Percentiles rank a stretch among this genome's conserved stretches.
phyloP scores from a whole-genome alignment of 208 protist genomes.

The Wallacemonas sp. region DNA sequence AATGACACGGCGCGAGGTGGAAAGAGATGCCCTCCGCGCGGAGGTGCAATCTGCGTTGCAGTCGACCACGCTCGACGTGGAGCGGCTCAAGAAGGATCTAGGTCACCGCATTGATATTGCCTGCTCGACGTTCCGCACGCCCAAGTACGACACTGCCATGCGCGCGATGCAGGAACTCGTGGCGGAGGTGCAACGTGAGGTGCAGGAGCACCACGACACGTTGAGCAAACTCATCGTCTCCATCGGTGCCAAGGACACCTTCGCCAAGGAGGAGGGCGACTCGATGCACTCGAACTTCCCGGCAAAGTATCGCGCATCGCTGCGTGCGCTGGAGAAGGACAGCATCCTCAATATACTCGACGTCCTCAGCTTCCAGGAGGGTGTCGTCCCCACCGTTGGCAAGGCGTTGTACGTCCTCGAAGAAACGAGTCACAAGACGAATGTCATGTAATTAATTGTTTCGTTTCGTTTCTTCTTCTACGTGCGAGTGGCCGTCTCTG shows the following conservation, averaged over 20 bases:
- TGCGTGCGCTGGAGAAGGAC: slow-evolving; percentile 72
- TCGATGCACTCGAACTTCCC: slow-evolving; percentile 86
- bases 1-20: slow-evolving; percentile 52
- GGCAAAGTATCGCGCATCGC: slow-evolving; percentile 50
- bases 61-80: slow-evolving; percentile 49
- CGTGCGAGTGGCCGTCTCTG: no score
- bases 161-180: slow-evolving; percentile 63
- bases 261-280: slow-evolving; percentile 53
- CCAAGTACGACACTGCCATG: slow-evolving; percentile 75
- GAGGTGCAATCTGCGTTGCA: slow-evolving; percentile 59
- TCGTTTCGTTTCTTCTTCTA: neutral
- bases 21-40: slow-evolving; percentile 56
- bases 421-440: slow-evolving; percentile 44
- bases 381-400: slow-evolving; percentile 71
- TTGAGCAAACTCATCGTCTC: slow-evolving; percentile 72
- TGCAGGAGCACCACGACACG: slow-evolving; percentile 73
- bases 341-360: slow-evolving; percentile 78
- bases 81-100: slow-evolving; percentile 77
- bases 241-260: slow-evolving; percentile 77
- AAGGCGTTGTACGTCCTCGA: slow-evolving; percentile 75
- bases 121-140: slow-evolving; percentile 54
- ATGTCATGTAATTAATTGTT: slow-evolving; percentile 37
- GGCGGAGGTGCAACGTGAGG: slow-evolving; percentile 49
- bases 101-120: slow-evolving; percentile 65
- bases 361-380: slow-evolving; percentile 78